Evolutionary conservation across 495 filamentous ascomycete genomes (phyloP).

Genomic region (Neurospora hispaniola): DNA sequence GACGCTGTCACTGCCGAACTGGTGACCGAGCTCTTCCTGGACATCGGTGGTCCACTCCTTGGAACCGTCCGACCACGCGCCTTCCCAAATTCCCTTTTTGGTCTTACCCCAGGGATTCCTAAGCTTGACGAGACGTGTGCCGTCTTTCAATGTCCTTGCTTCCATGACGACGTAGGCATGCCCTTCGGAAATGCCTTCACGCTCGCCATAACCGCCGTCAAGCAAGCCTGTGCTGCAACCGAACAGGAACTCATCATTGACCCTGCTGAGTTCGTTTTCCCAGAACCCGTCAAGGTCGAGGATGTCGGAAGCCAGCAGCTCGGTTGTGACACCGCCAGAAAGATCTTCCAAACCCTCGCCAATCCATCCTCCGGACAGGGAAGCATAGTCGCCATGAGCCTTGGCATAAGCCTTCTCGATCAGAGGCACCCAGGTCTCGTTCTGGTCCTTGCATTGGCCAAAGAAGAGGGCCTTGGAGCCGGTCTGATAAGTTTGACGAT

Average conservation of each 20-base stretch:
- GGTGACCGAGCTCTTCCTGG: slow-evolving; percentile 71
- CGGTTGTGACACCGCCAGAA: slow-evolving; percentile 84
- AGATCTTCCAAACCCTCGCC: slow-evolving; percentile 89
- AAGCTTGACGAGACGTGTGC: slow-evolving; percentile 37
- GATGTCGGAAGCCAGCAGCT: slow-evolving; percentile 72
- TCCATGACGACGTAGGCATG: slow-evolving; percentile 92
- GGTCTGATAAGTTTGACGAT: slow-evolving; percentile 69
- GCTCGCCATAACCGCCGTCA: slow-evolving; percentile 48
- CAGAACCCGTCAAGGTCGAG: slow-evolving; percentile 86
- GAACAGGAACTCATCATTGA: slow-evolving; percentile 86
- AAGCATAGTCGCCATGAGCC: slow-evolving; percentile 74
- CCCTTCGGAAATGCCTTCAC: slow-evolving; percentile 68
- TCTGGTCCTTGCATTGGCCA: slow-evolving; percentile 73
- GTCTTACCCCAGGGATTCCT: slow-evolving; percentile 76
- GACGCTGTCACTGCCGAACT: slow-evolving; percentile 81
- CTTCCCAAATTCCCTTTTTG: slow-evolving; percentile 65
- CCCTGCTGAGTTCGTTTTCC: slow-evolving; percentile 74
- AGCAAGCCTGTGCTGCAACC: slow-evolving; percentile 66
- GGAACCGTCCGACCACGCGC: slow-evolving; percentile 83
- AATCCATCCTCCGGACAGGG: slow-evolving; percentile 76
- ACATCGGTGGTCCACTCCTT: slow-evolving; percentile 89
- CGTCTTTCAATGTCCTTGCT: slow-evolving; percentile 43
- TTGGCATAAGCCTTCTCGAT: slow-evolving; percentile 96
- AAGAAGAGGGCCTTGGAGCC: slow-evolving; percentile 77
- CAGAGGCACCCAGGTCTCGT: slow-evolving; percentile 90